Evolutionary conservation across 2,329 filamentous ascomycete genomes (phyloP).

Genomic region (Xylariaceae sp.): DNA sequence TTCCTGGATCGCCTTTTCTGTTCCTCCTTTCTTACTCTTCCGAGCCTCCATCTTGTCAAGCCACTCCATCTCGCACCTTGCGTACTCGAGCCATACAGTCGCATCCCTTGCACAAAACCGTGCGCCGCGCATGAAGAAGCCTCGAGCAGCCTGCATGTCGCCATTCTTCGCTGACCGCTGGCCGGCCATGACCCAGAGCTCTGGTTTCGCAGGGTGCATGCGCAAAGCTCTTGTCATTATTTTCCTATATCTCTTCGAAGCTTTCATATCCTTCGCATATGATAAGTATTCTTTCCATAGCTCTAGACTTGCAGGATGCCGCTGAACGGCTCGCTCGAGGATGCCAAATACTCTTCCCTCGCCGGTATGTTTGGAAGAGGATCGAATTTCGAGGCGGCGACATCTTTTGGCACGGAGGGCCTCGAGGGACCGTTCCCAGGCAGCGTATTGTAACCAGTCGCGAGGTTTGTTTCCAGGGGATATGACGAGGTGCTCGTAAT

Average conservation of each 20-base stretch:
- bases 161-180: constrained; percentile 72
- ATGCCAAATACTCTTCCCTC: constrained; percentile 85
- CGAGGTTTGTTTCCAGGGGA: constrained; percentile 70
- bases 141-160: constrained; percentile 81
- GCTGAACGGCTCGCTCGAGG: constrained; percentile 78
- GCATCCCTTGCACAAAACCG: constrained; percentile 78
- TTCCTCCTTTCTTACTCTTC: constrained; percentile 45
- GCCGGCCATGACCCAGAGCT: constrained; percentile 84
- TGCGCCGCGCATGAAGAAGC: constrained; percentile 82
- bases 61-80: constrained; percentile 88
- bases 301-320: constrained; percentile 74
- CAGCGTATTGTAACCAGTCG: constrained; percentile 82
- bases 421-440: constrained; percentile 67
- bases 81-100: constrained; percentile 83
- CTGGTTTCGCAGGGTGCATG: constrained; percentile 77
- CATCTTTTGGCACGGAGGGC: constrained; percentile 76
- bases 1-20: constrained; percentile 51
- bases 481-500: constrained; percentile 88
- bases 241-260: constrained; percentile 61
- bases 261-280: constrained; percentile 67
- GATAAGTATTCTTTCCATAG: constrained; percentile 90
- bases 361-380: constrained; percentile 63
- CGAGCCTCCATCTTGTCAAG: constrained; percentile 74
- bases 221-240: constrained; percentile 68
- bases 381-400: constrained; percentile 72